phyloP scores from a whole-genome alignment of 306 rosid genomes.

The Rubus parviflorus region DNA sequence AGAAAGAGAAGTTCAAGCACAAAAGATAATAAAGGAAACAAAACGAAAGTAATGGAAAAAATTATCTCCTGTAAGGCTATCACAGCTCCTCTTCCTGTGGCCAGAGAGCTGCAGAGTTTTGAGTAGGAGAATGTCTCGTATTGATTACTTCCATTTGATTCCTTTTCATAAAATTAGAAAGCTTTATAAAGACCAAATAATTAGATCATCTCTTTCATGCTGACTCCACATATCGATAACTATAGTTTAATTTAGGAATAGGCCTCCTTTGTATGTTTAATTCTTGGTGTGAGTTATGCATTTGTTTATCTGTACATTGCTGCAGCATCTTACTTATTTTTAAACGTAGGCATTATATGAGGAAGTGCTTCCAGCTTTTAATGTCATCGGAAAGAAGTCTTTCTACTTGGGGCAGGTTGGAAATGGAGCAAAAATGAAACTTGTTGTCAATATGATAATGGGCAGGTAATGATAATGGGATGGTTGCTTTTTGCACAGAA shows the following conservation, averaged over 20 bases:
- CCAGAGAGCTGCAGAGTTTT: background rate
- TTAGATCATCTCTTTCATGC: background rate
- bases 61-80: background rate
- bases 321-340: conserved; percentile 23
- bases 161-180: background rate
- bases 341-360: conserved; percentile 59
- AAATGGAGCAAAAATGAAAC: conserved; percentile 96
- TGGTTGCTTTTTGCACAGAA: conserved; percentile 4
- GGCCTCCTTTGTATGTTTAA: background rate
- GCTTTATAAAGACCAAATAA: background rate
- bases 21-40: background rate
- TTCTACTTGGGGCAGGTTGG: conserved; percentile 91
- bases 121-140: background rate
- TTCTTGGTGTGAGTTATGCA: background rate
- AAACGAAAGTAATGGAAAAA: background rate
- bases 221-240: background rate
- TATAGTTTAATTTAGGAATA: background rate
- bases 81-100: background rate
- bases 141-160: background rate
- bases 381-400: conserved; percentile 76
- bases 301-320: background rate
- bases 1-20: background rate
- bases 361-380: conserved; percentile 64
- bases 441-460: conserved; percentile 96
- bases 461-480: too few relatives aligned